phyloP scores from a whole-genome alignment of 2,329 filamentous ascomycete genomes.

The Leptographium galeiforme region DNA sequence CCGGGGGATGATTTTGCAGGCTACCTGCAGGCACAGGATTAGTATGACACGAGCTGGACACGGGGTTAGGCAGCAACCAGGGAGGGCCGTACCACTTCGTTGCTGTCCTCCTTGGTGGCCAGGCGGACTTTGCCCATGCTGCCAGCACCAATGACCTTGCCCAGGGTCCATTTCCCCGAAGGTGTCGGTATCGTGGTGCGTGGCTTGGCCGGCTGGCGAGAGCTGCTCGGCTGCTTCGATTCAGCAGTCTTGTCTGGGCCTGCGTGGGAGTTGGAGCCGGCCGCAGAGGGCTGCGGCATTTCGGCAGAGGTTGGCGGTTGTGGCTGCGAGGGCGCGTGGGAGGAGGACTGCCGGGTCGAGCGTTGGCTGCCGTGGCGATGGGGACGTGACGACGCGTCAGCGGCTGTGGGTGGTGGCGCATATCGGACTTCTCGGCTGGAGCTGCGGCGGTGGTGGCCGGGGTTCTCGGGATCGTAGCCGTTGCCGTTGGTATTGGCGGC shows the following conservation, averaged over 20 bases:
- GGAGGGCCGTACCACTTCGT: constrained; percentile 61
- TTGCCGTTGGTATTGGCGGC: constrained; percentile 1
- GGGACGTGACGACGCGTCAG: constrained; percentile 34
- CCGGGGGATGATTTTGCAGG: constrained; percentile 92
- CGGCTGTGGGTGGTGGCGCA: constrained; percentile 40
- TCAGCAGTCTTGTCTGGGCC: constrained; percentile 23
- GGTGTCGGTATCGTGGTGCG: constrained; percentile 79
- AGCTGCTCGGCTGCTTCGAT: constrained; percentile 29
- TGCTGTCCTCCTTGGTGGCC: constrained; percentile 76
- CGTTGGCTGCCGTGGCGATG: constrained; percentile 38
- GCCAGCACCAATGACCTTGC: constrained; percentile 92
- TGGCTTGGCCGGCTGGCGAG: constrained; percentile 37
- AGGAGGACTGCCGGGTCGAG: constrained; percentile 12
- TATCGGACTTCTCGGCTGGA: constrained; percentile 47
- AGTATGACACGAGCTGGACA: neutral
- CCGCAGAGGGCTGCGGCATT: constrained; percentile 18
- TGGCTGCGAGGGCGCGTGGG: constrained; percentile 6
- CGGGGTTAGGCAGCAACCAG: neutral
- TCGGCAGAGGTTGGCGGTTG: constrained; percentile 11
- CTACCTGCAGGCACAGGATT: constrained; percentile 46
- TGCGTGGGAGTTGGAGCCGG: constrained; percentile 21
- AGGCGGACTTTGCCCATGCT: constrained; percentile 99
- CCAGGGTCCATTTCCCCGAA: constrained; percentile 85
- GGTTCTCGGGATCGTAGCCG: constrained; percentile 2
- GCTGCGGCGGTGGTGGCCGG: constrained; percentile 26